A percentile compares a stretch with the other conserved stretches of the same genome.
phyloP scores from a whole-genome alignment of 495 filamentous ascomycete species.

The Penicillium herquei region DNA sequence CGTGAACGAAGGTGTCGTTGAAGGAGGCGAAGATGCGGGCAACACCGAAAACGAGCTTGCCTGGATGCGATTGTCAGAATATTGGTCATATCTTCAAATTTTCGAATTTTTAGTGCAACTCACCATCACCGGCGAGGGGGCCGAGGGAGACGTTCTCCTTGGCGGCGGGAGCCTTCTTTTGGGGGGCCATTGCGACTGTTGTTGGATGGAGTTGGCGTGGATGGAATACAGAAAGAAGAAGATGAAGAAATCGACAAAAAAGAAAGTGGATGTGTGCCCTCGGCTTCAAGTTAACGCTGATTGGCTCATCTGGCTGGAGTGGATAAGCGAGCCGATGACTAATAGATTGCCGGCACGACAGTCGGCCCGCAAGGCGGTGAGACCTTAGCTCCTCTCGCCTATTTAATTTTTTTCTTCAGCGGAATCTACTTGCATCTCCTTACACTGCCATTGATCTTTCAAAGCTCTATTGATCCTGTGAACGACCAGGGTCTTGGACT shows the following conservation, averaged over 20 bases:
- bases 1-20: constrained; percentile 99
- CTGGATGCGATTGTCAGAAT: constrained; percentile 39
- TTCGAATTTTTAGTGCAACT: constrained; percentile 21
- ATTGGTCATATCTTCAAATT: neutral
- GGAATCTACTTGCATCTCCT: neutral
- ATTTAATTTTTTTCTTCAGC: constrained; percentile 39
- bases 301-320: constrained; percentile 20
- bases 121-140: constrained; percentile 88
- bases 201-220: constrained; percentile 39
- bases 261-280: constrained; percentile 50
- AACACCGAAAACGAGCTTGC: constrained; percentile 98
- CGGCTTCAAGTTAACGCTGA: constrained; percentile 23
- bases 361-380: constrained; percentile 41
- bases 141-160: constrained; percentile 99
- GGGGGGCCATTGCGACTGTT: constrained; percentile 56
- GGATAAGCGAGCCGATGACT: constrained; percentile 36
- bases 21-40: constrained; percentile 99
- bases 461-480: constrained; percentile 7
- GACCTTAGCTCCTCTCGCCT: constrained; percentile 16
- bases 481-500: neutral
- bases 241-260: constrained; percentile 17
- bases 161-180: constrained; percentile 77
- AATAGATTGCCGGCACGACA: constrained; percentile 13
- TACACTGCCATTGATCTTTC: constrained; percentile 18
- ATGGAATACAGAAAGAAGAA: constrained; percentile 44